Evolutionary conservation across 768 basidiomycete genomes (phyloP).

Genomic region (Kwoniella bestiolae): DNA sequence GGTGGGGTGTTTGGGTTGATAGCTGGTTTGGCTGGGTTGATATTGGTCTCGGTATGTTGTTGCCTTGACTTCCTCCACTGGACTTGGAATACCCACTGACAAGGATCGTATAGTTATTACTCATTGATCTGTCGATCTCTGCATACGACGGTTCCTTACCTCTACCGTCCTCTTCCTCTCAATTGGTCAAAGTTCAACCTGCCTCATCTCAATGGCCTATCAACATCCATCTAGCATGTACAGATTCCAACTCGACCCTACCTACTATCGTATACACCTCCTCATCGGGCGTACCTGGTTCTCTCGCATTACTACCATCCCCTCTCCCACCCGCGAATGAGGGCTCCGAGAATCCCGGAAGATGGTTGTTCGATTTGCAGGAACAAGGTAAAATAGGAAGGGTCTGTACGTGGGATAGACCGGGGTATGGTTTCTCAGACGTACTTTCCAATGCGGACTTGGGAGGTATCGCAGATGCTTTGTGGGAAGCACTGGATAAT

Average conservation of each 20-base stretch:
- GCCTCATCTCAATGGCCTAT: constrained; percentile 40
- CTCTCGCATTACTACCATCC: constrained; percentile 43
- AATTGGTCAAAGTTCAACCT: constrained; percentile 40
- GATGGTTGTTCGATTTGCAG: constrained; percentile 55
- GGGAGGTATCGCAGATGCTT: constrained; percentile 46
- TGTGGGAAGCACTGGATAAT: constrained; percentile 45
- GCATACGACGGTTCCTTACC: constrained; percentile 51
- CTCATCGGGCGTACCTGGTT: constrained; percentile 54
- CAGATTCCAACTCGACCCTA: constrained; percentile 31
- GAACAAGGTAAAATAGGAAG: constrained; percentile 45
- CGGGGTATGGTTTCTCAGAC: constrained; percentile 57
- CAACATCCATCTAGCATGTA: constrained; percentile 51
- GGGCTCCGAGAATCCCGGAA: constrained; percentile 46
- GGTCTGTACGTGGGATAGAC: constrained; percentile 57
- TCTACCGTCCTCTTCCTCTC: constrained; percentile 37
- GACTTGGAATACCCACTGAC: not conserved
- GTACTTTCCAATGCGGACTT: constrained; percentile 46
- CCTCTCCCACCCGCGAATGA: constrained; percentile 39
- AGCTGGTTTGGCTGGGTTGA: constrained; percentile 48
- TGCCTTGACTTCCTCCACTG: not conserved
- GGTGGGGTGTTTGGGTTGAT: constrained; percentile 48
- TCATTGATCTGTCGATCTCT: constrained; percentile 52
- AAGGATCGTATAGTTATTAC: constrained; percentile 38
- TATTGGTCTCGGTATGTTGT: constrained; percentile 41
- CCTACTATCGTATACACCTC: constrained; percentile 56